Evolutionary conservation across 83 land plant species (phyloP), one percentile per base, ranked within the genome.

Genomic region (Thuja plicata): DNA sequence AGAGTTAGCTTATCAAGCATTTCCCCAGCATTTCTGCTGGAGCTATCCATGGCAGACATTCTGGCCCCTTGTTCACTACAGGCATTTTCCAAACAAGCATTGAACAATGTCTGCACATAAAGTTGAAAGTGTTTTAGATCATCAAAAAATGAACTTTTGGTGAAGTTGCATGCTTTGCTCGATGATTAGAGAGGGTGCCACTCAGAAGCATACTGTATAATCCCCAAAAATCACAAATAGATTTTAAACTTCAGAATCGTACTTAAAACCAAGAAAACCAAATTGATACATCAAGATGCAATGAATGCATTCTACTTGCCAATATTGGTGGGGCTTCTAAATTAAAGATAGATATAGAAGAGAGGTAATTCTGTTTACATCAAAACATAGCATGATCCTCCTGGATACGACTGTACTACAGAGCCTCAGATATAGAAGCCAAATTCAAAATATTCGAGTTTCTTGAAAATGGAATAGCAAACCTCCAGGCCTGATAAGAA

Each of bases 41-140:
- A 98, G 87, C 94, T 98, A 60, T 98, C 99, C 99, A 98, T 98
- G 60, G 99, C 99, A 79, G 99, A 96, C 99, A 98, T 97, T 62
- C 99, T 92, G 40, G 99, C 98, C 24, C 99, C 98, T 86, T 94
- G 95, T 89, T 98, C 99, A 91, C 99, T 97, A 88, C 98, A 95
- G 21, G 97, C 97, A 90, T 96, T 98, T 89, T 98, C 99, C 92
- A 98, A 84, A 32, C 94, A 92, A 17, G 94, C 99, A 90, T 95
- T 98, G 94, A 94, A 98, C 89, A 98, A 34, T 45, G 96, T 95
- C 99, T 97, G 74, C 37, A 86, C 24, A 32, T 3, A 76, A 12
- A 34, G 1, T 76, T 32, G 79, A 34, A 76, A 34, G 5, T 34
- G 17, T 76, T 66, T 76, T 76, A 76, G 79, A 32, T 34, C 3